Base-by-base conservation (phyloP, 2,329 filamentous ascomycete genomes). In the Juglanconis juglandina region DNA sequence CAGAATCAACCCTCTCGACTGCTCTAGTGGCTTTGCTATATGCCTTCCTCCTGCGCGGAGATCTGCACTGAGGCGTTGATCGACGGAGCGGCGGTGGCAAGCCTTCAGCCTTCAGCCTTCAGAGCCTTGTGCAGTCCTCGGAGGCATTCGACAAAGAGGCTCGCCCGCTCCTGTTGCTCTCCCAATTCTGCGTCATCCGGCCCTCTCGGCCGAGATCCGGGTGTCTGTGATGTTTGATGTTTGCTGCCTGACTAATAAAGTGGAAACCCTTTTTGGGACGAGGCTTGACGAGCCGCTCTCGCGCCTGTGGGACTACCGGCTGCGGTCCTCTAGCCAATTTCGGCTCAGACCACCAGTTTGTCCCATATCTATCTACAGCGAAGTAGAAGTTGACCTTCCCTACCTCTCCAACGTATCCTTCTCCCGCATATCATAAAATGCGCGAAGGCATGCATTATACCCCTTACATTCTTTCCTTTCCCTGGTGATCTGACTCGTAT, bases 131-230 rank as follows among this genome's bases (percentile, higher is more conserved):
- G 37, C 10, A 9, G 30, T 33, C 48, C 17, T 32, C 47, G 13
- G 42, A 41, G 47, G 32, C 10, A 14, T 56, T 39, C 32, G 58
- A 46, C 58, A 48, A 41, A 44, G 52, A 39, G 49, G 24, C 24
- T 24, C 24, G 24, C 2, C 39, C 39, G 10, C 39, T 13, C 39
- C 11, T 10, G 11, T 39, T 44, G 24, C 46, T 53, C 33, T 42
- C 10, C 4, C 52, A 7, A 39, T 42, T 49, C 37, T 62, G 59
- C 60, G 56, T 62, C 60, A 62, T 62, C 44, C 32, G 56, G 42
- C 50, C 52, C n/a, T 32, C 33, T 41, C 37, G 47, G 52, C 50
- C 34, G 56, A 56, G 39, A 33, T 34, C 24, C 17, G 24, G 41
- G 56, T 34, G 24, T 7, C 30, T 53, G 52, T 3, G 24, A 47